Evolutionary conservation across 2,329 filamentous ascomycete genomes (phyloP), one percentile per base, ranked within the genome.

Genomic region (Pseudodiploospora longispora): DNA sequence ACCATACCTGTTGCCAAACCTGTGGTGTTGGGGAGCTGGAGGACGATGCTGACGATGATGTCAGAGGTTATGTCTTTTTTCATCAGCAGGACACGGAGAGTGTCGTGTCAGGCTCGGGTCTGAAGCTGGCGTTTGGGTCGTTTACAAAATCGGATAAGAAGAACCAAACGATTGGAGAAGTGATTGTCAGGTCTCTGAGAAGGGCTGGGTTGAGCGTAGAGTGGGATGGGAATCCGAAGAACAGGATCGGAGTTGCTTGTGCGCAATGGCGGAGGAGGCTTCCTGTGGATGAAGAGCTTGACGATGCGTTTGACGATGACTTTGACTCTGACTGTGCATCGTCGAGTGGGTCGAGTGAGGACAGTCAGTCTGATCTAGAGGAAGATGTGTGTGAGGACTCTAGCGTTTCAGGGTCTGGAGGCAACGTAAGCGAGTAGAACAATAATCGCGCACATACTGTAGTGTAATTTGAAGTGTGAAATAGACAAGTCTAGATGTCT

Each of bases 271-370:
- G 12, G 37, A 39, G n/a, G 27, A 39, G 6, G 37, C 12, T n/a
- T 19, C 6, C 10, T 27, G 37, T 27, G 2, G 27, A 39, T 29
- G 37, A 39, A n/a, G 12, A 39, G 19, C 28, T 19, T 39, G 37
- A 39, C 5, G 32, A 34, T 34, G 32, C 12, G 32, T 34, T 34
- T 34, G 48, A 52, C 29, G 55, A 57, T 12, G 53, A 57, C 5
- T 55, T 48, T 47, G 55, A 57, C 9, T 9, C 9, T 34, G 32
- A 34, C 2, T 34, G 9, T 9, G 32, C 12, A 9, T 3, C 32
- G 32, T 9, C 8, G 12, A 12, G 32, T 34, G 32, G 3, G 12
- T 12, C 32, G 32, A 12, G 3, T 9, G 9, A 9, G 32, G 32
- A 34, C 12, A 34, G 9, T 12, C 32, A 34, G 32, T 34, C 32